These are phyloP conservation scores for Cordyceps cicadae DNA, from an alignment of 2,329 filamentous ascomycete genomes.

Conservation along the genomic window DNA sequence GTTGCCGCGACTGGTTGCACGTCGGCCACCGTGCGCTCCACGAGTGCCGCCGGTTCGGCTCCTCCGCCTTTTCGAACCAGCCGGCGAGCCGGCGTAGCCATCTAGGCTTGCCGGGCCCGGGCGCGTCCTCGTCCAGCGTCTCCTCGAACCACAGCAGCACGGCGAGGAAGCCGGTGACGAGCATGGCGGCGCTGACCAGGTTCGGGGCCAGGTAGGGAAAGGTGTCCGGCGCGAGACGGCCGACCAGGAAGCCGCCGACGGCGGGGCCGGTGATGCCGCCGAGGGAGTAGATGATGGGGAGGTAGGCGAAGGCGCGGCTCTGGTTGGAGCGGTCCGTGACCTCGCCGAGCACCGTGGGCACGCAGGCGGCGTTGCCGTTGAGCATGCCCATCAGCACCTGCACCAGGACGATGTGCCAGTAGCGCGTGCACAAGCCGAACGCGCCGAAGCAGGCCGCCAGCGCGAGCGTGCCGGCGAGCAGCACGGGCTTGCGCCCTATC, in stretches of 20 bases:
- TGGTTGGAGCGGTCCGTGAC: constrained; percentile 94
- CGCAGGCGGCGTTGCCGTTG: constrained; percentile 91
- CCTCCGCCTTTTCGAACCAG: constrained; percentile 16
- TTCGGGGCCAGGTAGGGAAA: constrained; percentile 87
- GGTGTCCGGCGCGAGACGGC: constrained; percentile 45
- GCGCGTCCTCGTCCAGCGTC: constrained; percentile 40
- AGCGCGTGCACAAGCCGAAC: constrained; percentile 77
- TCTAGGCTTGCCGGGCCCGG: constrained; percentile 22
- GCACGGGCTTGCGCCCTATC: constrained; percentile 64
- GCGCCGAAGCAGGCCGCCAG: constrained; percentile 72
- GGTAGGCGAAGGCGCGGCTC: constrained; percentile 83
- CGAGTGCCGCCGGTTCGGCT: constrained; percentile 21
- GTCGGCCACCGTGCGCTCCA: constrained; percentile 33
- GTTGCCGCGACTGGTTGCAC: constrained; percentile 19
- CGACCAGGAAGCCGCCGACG: constrained; percentile 77
- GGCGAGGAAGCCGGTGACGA: constrained; percentile 64
- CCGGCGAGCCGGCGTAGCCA: constrained; percentile 26
- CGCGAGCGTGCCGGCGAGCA: constrained; percentile 72
- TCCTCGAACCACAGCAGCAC: constrained; percentile 80
- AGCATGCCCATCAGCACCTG: constrained; percentile 86
- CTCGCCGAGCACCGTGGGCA: constrained; percentile 88
- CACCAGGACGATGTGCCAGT: constrained; percentile 78
- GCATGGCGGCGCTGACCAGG: constrained; percentile 62
- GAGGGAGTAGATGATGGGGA: constrained; percentile 92
- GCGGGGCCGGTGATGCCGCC: constrained; percentile 90